These are phyloP conservation scores for Lipomyces chichibuensis DNA, from an alignment of 805 yeast genomes.

Conservation along the genomic window DNA sequence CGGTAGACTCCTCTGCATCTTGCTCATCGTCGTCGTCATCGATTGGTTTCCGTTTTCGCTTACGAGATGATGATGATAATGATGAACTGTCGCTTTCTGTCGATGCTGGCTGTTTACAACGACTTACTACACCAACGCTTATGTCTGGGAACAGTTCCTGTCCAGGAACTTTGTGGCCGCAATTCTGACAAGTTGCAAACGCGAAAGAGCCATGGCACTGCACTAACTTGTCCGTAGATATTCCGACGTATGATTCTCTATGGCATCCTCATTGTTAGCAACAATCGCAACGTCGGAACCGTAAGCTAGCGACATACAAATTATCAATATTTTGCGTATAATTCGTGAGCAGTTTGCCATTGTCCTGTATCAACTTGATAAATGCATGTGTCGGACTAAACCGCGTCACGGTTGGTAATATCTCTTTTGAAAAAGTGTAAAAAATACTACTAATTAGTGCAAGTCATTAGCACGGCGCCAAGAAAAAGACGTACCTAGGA, in stretches of 20 bases:
- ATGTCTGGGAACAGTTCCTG: constrained; percentile 63
- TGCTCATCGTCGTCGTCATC: constrained; percentile 41
- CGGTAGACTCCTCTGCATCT: constrained; percentile 37
- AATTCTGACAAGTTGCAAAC: constrained; percentile 78
- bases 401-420: constrained; percentile 66
- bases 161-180: constrained; percentile 69
- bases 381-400: constrained; percentile 83
- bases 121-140: constrained; percentile 61
- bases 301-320: constrained; percentile 53
- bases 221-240: constrained; percentile 64
- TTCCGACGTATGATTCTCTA: constrained; percentile 60
- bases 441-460: constrained; percentile 52
- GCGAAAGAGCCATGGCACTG: constrained; percentile 96
- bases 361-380: constrained; percentile 70
- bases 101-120: constrained; percentile 49
- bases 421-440: constrained; percentile 83
- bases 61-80: constrained; percentile 4
- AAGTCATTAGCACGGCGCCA: not conserved
- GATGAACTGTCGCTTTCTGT: not conserved
- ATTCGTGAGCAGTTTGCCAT: constrained; percentile 75
- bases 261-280: not conserved
- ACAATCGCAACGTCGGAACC: not conserved
- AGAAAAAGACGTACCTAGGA: constrained; percentile 50
- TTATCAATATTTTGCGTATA: constrained; percentile 93
- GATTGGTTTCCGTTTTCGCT: constrained; percentile 48